Evolutionary conservation across 2,329 filamentous ascomycete genomes (phyloP).

Genomic region (Volutella citrinella): DNA sequence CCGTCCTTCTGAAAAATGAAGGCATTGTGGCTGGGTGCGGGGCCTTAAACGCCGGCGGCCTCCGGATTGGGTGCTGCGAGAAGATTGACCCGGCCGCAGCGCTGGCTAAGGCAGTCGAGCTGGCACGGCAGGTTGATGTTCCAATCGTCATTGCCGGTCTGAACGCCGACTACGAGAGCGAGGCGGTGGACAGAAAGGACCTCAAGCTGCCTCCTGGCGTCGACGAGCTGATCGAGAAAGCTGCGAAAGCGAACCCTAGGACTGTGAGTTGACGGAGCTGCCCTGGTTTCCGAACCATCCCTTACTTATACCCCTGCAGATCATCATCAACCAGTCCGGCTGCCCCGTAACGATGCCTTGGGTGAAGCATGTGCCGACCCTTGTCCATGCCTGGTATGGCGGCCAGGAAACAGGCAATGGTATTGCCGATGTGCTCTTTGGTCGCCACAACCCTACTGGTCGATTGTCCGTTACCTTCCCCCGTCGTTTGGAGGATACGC

Average conservation of each 20-base stretch:
- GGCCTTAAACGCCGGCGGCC: conserved; percentile 1
- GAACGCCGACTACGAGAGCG: conserved; percentile 39
- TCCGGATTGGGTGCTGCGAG: conserved; percentile 8
- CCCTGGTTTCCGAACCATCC: neutral
- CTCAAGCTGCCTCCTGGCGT: conserved; percentile 59
- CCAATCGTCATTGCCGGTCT: conserved; percentile 55
- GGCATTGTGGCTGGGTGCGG: neutral
- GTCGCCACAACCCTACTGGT: conserved; percentile 57
- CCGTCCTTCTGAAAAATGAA: conserved; percentile 1
- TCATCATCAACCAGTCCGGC: conserved; percentile 34
- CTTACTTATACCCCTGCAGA: conserved; percentile 1
- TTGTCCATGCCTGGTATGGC: conserved; percentile 26
- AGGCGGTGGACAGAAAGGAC: conserved; percentile 68
- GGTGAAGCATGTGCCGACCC: conserved; percentile 29
- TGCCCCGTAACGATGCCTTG: conserved; percentile 46
- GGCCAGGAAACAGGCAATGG: conserved; percentile 25
- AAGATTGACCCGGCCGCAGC: conserved; percentile 8
- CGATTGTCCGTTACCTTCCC: conserved; percentile 66
- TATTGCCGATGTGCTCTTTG: conserved; percentile 58
- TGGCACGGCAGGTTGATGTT: conserved; percentile 56
- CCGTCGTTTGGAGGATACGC: conserved; percentile 57
- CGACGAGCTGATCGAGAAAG: conserved; percentile 54
- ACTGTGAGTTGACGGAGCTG: conserved; percentile 46
- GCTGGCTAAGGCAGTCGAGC: conserved; percentile 10
- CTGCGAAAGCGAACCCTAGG: conserved; percentile 55